Conservation (phyloP, 1,284 basidiomycete species). For the Austroboletus rostrupii region DNA sequence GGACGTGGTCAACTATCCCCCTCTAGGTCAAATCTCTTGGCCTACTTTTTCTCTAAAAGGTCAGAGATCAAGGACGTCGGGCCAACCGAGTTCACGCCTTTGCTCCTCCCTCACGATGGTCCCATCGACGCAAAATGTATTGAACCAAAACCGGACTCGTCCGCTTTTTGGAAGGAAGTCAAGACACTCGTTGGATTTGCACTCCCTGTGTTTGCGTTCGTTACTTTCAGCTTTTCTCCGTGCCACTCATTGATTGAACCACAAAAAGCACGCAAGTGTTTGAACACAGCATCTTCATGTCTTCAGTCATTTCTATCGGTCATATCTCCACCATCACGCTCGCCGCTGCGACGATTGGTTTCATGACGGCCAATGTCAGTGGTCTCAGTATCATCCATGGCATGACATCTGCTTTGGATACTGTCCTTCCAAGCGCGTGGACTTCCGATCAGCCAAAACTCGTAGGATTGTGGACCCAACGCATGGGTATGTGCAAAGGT, state of each 20-base stretch:
- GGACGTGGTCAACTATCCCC: background rate
- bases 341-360: conserved; percentile 81
- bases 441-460: conserved; percentile 78
- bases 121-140: conserved; percentile 36
- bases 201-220: conserved; percentile 64
- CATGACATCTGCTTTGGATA: conserved; percentile 82
- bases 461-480: conserved; percentile 88
- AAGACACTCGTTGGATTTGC: conserved; percentile 60
- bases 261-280: conserved; percentile 61
- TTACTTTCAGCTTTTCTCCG: conserved; percentile 19
- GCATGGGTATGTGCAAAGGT: conserved; percentile 60
- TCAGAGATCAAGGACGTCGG: no score
- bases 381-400: conserved; percentile 80
- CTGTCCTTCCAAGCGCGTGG: conserved; percentile 88
- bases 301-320: conserved; percentile 78
- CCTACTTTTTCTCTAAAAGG: background rate
- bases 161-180: conserved; percentile 53
- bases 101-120: conserved; percentile 46
- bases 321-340: conserved; percentile 81
- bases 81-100: conserved; percentile 25
- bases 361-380: conserved; percentile 81
- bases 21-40: conserved; percentile 2
- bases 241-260: background rate
- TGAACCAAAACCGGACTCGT: background rate
- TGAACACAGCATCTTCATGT: conserved; percentile 72